Evolutionary conservation across 805 yeast species (phyloP).

Genomic region (Candida montana): DNA sequence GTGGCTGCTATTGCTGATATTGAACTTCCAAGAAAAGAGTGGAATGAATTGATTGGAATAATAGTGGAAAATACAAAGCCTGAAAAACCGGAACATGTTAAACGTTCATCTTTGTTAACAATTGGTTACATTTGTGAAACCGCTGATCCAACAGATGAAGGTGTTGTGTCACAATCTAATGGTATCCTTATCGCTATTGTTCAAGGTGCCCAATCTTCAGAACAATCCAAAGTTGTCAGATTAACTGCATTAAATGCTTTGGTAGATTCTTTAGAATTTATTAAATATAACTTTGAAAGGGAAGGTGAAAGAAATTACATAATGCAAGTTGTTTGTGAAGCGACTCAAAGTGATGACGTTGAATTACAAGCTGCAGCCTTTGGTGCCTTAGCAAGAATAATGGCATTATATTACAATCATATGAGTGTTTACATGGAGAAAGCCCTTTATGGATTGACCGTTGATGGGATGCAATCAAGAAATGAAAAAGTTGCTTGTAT

Average conservation of each 20-base stretch:
- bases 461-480: constrained; percentile 79
- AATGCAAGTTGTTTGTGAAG: constrained; percentile 99
- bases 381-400: constrained; percentile 89
- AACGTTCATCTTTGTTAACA: constrained; percentile 80
- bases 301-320: constrained; percentile 95
- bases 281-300: constrained; percentile 78
- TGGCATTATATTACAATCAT: constrained; percentile 80
- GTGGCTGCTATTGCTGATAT: constrained; percentile 97
- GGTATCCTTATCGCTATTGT: constrained; percentile 93
- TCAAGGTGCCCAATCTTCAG: constrained; percentile 88
- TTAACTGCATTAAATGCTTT: constrained; percentile 89
- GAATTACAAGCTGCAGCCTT: constrained; percentile 92
- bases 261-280: constrained; percentile 85
- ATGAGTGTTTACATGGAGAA: constrained; percentile 97
- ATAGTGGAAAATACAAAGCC: constrained; percentile 84
- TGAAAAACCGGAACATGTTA: constrained; percentile 71
- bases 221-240: constrained; percentile 69
- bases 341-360: constrained; percentile 81
- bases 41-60: constrained; percentile 81
- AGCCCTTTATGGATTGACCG: constrained; percentile 86
- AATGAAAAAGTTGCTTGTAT: constrained; percentile 90
- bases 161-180: constrained; percentile 77
- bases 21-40: constrained; percentile 80
- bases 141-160: constrained; percentile 72
- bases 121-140: constrained; percentile 96